Evolutionary conservation across 1,139 yeast genomes (phyloP), one percentile per base, ranked within the genome.

Genomic region (Insectozyma bohioensis): DNA sequence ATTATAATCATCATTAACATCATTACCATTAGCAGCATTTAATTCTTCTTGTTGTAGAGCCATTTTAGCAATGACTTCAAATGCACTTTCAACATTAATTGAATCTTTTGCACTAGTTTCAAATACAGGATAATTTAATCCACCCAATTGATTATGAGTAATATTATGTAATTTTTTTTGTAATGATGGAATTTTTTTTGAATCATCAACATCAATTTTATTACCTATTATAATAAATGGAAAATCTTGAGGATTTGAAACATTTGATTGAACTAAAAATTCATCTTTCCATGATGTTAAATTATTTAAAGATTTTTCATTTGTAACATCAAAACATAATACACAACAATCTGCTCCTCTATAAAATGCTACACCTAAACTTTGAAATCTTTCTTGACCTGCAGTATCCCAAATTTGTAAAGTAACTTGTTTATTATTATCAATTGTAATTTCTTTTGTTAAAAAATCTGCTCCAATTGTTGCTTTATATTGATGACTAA

Each of bases 291-390:
- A 92, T 34, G 86, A 76, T 33, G 86, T 81, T 45, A 92, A 73
- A 49, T 85, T 84, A 55, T 90, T 96, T 58, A 92, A 85, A 5
- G 95, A 85, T 61, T 88, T 88, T 43, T 86, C 83, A 61, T 90
- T 90, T 42, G 95, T 88, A 31, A 92, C 97, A 55, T 90, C 97
- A 58, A 84, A 90, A 48, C 94, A 95, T 42, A 92, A 72, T 7
- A 92, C 97, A 62, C 98, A 92, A 61, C 98, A 92, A 60, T 92
- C 98, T 1, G 98, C 97, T 22, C 98, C 98, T 49, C 98, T 73
- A 61, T 92, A 92, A 58, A 92, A 92, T 1, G 98, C 98, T 28
- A 92, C 97, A 12, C 98, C 98, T 43, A 92, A 71, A 40, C 95
- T 82, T 63, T 92, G 98, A 69, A 92, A 92, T 47, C 98, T 71